Conservation (phyloP, 2,329 filamentous ascomycete genomes). For the Hymenoscyphus infarciens region DNA sequence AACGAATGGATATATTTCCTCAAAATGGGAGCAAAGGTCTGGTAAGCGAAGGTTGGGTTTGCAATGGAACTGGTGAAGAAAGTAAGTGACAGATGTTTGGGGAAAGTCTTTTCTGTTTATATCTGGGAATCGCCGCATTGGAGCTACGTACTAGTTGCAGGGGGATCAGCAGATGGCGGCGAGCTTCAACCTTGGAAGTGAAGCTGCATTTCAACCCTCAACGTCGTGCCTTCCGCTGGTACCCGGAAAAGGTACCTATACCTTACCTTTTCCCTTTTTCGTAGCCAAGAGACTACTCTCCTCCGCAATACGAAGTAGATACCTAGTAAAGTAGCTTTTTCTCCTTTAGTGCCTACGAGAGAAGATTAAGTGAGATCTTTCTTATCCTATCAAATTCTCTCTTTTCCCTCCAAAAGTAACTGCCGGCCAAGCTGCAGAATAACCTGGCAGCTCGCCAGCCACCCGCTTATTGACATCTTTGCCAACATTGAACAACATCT, state of each 20-base stretch:
- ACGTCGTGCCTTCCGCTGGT: background rate
- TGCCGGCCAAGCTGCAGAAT: background rate
- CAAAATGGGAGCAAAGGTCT: background rate
- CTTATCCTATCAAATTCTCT: background rate
- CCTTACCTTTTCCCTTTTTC: background rate
- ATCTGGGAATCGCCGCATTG: background rate
- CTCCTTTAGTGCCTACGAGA: background rate
- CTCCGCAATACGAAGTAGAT: too few relatives aligned
- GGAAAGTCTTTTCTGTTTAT: background rate
- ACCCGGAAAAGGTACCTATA: background rate
- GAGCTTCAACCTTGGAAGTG: too few relatives aligned
- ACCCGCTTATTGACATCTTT: background rate
- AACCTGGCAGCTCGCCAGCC: background rate
- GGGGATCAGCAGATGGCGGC: background rate
- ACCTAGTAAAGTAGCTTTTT: background rate
- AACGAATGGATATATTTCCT: background rate
- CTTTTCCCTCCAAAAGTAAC: background rate
- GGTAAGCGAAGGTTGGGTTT: background rate
- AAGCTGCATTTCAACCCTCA: too few relatives aligned
- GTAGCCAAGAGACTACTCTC: background rate
- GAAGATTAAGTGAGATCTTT: background rate
- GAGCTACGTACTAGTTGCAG: background rate
- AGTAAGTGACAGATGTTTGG: background rate
- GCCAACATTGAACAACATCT: background rate
- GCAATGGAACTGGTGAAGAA: background rate